Conservation (phyloP, 257 asterid species). For the Osmanthus fragrans region DNA sequence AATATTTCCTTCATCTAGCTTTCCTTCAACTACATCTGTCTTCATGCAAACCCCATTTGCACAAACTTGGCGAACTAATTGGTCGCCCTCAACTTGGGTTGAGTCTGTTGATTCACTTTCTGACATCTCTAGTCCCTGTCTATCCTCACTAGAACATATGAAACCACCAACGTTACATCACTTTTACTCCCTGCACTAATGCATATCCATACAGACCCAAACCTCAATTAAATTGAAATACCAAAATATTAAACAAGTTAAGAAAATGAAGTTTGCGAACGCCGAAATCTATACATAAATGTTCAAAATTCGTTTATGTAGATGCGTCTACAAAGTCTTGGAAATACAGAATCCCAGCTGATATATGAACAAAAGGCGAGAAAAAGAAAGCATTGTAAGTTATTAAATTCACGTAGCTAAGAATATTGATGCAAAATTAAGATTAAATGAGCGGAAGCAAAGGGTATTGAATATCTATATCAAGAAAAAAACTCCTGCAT, state of each 20-base stretch:
- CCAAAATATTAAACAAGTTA: slow-evolving; percentile 8
- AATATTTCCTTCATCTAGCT: slow-evolving; percentile 90
- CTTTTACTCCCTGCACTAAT: slow-evolving; percentile 32
- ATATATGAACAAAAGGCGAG: background rate
- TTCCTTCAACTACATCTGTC: slow-evolving; percentile 72
- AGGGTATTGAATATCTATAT: background rate
- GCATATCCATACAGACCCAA: slow-evolving; percentile 8
- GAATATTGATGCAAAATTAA: background rate
- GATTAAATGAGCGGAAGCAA: background rate
- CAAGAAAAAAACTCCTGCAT: background rate
- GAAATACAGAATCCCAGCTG: background rate
- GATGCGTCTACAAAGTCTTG: background rate
- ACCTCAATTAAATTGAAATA: slow-evolving; percentile 12
- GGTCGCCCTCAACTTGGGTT: slow-evolving; percentile 44
- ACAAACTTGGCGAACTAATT: slow-evolving; percentile 58
- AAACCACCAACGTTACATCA: slow-evolving; percentile 40
- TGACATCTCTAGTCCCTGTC: slow-evolving; percentile 54
- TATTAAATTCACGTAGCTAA: background rate
- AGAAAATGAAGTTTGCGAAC: background rate
- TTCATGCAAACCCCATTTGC: slow-evolving; percentile 82
- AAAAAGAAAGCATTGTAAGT: background rate
- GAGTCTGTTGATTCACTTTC: slow-evolving; percentile 59
- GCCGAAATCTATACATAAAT: background rate
- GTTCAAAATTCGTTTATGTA: slow-evolving; percentile 9
- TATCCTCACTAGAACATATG: slow-evolving; percentile 32